Base-by-base conservation (phyloP, 306 rosid species). In the Lathyrus oleraceus region DNA sequence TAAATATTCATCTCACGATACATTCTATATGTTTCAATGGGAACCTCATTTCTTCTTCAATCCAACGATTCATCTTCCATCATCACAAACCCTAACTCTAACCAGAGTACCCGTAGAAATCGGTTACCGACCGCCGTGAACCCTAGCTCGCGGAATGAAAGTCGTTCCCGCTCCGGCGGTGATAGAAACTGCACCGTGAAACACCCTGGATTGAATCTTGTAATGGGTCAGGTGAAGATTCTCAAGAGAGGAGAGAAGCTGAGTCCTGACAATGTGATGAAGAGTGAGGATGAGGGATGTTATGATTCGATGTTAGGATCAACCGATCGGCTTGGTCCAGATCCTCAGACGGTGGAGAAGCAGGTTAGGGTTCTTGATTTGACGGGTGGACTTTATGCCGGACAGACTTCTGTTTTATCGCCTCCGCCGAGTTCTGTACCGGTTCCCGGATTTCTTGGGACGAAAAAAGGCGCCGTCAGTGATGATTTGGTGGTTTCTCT, bases 351-450 rank as follows among this genome's bases (percentile, higher is more conserved):
- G 38, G 78, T 89, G 36, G 73, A 76, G 78, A 82, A 75, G 76
- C 84, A 87, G 82, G 66, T 90, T 75, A 79, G 52, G 62, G 74
- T 75, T 57, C 58, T 81, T 2, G 88, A 83, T 25, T 73, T 74
- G 51, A 85, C 69, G 59, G 81, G 81, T 1, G 82, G 77, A 9
- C 23, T 85, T 4, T 90, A 76, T 27, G 88, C 86, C 0, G 91
- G 96, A 45, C 82, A 86, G 59, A 72, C 78, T 11, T 69, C 67
- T 3, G 75, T 62, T 9, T 16, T 77, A 4, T 90, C 96, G 9
- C 91, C 96, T 11, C 91, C 89, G 1, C 91, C 97, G 0, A 87
- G 92, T 70, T 89, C 89, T 0, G 80, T 92, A n/a, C 97, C 97
- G 1, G 56, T 86, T 6, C 97, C 97, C 10, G 39, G 9, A 1